Evolutionary conservation across 805 yeast genomes (phyloP).

Genomic region (Cyberlindnera amylophila): DNA sequence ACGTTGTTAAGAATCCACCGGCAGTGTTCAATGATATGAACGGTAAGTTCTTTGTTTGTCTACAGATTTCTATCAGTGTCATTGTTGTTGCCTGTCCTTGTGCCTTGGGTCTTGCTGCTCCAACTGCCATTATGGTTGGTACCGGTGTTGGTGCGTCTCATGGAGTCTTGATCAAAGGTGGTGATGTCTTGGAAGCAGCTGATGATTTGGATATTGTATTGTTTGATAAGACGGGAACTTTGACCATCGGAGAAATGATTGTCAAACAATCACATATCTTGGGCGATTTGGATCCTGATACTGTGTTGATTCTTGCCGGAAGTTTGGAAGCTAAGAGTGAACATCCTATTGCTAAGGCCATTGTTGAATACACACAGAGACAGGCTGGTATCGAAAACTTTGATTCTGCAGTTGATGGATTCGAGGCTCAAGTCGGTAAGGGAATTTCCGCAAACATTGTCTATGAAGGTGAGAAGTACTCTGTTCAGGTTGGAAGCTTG

Average conservation of each 20-base stretch:
- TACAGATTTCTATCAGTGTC: conserved; percentile 83
- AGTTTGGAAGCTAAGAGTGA: conserved; percentile 67
- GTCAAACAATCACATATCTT: conserved; percentile 15
- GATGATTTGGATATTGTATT: conserved; percentile 60
- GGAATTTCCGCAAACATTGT: conserved; percentile 32
- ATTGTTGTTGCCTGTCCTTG: conserved; percentile 98
- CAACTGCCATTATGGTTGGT: conserved; percentile 98
- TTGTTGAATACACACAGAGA: conserved; percentile 38
- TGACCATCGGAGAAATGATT: conserved; percentile 79
- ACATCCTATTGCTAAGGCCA: conserved; percentile 84
- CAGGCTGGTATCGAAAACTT: conserved; percentile 8
- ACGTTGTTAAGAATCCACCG: conserved; percentile 40
- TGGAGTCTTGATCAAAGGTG: conserved; percentile 92
- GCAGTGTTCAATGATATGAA: conserved; percentile 42
- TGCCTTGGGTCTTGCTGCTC: conserved; percentile 95
- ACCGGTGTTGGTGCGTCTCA: conserved; percentile 92
- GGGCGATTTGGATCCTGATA: conserved; percentile 8
- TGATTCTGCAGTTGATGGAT: conserved; percentile 15
- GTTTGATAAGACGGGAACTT: conserved; percentile 95
- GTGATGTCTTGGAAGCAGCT: conserved; percentile 78
- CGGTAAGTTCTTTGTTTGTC: conserved; percentile 61
- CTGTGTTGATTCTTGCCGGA: conserved; percentile 49
- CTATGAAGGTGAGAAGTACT: conserved; percentile 22
- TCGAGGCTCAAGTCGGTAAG: conserved; percentile 35
- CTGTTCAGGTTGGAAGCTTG: conserved; percentile 52